A percentile compares a stretch with the other conserved stretches of the same genome.
phyloP scores from a whole-genome alignment of 2,329 filamentous ascomycete species.

The Diaporthe batatas region DNA sequence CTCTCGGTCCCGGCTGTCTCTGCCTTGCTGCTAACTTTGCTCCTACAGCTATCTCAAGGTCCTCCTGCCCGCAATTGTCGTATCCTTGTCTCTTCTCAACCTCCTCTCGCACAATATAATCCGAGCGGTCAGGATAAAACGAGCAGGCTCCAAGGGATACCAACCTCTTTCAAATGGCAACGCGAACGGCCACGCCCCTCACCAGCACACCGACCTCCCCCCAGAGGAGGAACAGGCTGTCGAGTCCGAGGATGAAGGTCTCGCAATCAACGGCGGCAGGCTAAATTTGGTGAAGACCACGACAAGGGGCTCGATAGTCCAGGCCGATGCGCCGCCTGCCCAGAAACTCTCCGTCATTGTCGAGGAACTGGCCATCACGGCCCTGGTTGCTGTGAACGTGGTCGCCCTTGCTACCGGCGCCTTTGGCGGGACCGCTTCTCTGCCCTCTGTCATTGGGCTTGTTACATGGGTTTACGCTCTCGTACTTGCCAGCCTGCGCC shows the following conservation, averaged over 20 bases:
- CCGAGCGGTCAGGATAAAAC: conserved; percentile 66
- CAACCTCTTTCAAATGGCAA: conserved; percentile 61
- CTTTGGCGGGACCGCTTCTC: conserved; percentile 69
- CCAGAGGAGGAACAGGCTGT: conserved; percentile 58
- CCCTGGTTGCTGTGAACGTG: conserved; percentile 77
- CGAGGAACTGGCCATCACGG: conserved; percentile 82
- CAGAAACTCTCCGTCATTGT: conserved; percentile 78
- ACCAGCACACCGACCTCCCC: conserved; percentile 66
- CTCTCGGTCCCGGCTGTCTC: conserved; percentile 13
- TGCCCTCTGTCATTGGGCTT: conserved; percentile 76
- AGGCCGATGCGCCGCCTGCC: conserved; percentile 81
- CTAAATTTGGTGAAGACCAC: conserved; percentile 71
- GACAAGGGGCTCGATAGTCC: conserved; percentile 74
- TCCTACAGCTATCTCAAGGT: conserved; percentile 79
- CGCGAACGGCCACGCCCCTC: conserved; percentile 53
- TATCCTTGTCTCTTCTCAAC: conserved; percentile 77
- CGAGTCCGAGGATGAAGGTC: conserved; percentile 70
- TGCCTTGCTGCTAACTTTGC: conserved; percentile 22
- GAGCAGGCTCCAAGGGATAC: conserved; percentile 63
- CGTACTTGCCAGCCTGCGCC: conserved; percentile 77
- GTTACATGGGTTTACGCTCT: conserved; percentile 86
- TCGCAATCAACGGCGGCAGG: conserved; percentile 68
- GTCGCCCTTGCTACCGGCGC: conserved; percentile 71
- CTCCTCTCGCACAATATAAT: conserved; percentile 71
- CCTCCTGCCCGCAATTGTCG: conserved; percentile 80